Evolutionary conservation across 1,139 yeast genomes (phyloP), one percentile per base, ranked within the genome.

Genomic region (Sugiyamaella castrensis): DNA sequence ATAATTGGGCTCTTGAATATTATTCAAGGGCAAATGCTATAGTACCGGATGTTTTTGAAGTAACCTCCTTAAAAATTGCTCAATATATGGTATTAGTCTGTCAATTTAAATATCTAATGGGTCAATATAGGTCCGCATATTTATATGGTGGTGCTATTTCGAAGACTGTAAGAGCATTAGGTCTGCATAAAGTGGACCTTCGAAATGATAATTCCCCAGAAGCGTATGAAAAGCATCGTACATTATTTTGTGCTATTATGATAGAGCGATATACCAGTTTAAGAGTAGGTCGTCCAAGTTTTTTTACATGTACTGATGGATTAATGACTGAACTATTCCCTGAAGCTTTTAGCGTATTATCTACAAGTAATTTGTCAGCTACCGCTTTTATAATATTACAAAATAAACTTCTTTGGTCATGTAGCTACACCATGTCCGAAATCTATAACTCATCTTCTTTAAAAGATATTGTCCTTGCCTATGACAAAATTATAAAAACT

Each of bases 1-100:
- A 46, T 27, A 50, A 47, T 27, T 56, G 59, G 60, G 53, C 57
- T 16, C 26, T 43, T 9, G 59, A 55, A 39, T 57, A 57, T 40
- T 42, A 44, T 29, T 37, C 47, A 33, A 47, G 51, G 37, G 59
- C 59, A 10, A 34, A 43, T 27, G 27, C 43, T 27, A 37, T 51
- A 8, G 52, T 55, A 15, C 59, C 59, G 2, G 56, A 51, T 40
- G 48, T 52, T 15, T 42, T 55, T 34, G 56, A 48, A 11, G 50
- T 38, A 11, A 38, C 54, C 15, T 46, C 55, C 16, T 36, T 54
- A 26, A 28, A 36, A 24, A 47, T 53, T 39, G 47, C 51, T 11
- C 60, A 57, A 46, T 53, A 53, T 40, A 51, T 51, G 29, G 30
- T 56, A 37, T 46, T 57, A 26, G 46, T 46, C 28, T 43, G 53